Conservation (phyloP, 2,329 filamentous ascomycete species). For the Colletotrichum sp. region DNA sequence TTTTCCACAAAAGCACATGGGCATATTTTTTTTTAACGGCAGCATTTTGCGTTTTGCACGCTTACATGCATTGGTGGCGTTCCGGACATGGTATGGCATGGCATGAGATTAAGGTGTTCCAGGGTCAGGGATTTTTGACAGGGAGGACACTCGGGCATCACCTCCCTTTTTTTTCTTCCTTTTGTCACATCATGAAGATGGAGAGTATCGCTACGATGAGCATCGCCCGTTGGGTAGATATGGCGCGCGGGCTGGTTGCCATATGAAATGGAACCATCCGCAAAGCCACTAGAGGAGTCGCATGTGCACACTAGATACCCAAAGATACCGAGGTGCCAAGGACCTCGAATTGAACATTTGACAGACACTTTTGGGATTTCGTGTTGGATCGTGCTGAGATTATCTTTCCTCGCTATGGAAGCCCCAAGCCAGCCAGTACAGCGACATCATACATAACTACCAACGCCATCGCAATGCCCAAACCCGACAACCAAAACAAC, state of each 20-base stretch:
- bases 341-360: background rate
- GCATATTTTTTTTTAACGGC: background rate
- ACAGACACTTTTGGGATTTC: background rate
- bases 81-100: background rate
- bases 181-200: background rate
- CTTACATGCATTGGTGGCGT: constrained; percentile 11
- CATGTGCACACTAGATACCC: background rate
- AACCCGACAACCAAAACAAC: background rate
- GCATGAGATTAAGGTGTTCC: constrained; percentile 9
- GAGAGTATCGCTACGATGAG: background rate
- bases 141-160: background rate
- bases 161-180: background rate
- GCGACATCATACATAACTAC: background rate
- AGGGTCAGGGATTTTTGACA: background rate
- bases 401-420: background rate
- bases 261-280: background rate
- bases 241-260: background rate
- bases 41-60: constrained; percentile 2
- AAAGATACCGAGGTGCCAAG: background rate
- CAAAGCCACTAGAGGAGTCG: background rate
- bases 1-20: background rate
- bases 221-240: background rate
- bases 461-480: constrained; percentile 16
- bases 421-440: background rate
- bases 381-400: background rate